Base-by-base conservation (phyloP, 179 eudicot species). In the Dionaea muscipula region DNA sequence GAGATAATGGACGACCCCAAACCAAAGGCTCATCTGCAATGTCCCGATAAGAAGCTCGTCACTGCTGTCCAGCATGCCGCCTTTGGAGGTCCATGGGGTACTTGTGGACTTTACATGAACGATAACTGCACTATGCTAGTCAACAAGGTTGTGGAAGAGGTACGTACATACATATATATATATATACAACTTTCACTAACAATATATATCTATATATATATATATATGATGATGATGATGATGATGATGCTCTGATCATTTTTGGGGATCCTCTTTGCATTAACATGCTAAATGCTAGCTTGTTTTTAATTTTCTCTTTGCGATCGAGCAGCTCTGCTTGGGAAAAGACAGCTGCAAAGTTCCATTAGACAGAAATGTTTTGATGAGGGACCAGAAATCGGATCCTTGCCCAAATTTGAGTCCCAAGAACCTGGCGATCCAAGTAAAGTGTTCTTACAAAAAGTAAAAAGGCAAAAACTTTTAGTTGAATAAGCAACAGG, bases 21-120 rank as follows among this genome's bases (percentile, higher is more conserved):
- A 15, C 2, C 53, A 6, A 24, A 13, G 2, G 53, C 53, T 22
- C n/a, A 13, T 7, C 53, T 49, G 18, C 7, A 49, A 5, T 49
- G 53, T 49, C 53, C 33, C 14, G 33, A 15, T 6, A 49, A 49
- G 33, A 49, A 49, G 28, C 31, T 49, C n/a, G 24, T 49, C 53
- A 16, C n/a, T 49, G 33, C 33, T 17, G 33, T 49, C 33, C 31
- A 49, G 18, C 17, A 12, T 49, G 53, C 53, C 4, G 33, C 33
- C 53, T 49, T 49, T 26, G 53, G 53, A 3, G n/a, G 4, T 24
- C 53, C 53, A 23, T 49, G 53, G 53, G 53, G 53, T 13, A 12
- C 33, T 27, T 49, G 53, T 25, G 53, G 53, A 14, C 33, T 49
- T n/a, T 49, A 24, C 53, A 49, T 23, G 53, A 2, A 24, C 33